phyloP scores from a whole-genome alignment of 2,329 filamentous ascomycete species.

The Hypoxylon rubiginosum region DNA sequence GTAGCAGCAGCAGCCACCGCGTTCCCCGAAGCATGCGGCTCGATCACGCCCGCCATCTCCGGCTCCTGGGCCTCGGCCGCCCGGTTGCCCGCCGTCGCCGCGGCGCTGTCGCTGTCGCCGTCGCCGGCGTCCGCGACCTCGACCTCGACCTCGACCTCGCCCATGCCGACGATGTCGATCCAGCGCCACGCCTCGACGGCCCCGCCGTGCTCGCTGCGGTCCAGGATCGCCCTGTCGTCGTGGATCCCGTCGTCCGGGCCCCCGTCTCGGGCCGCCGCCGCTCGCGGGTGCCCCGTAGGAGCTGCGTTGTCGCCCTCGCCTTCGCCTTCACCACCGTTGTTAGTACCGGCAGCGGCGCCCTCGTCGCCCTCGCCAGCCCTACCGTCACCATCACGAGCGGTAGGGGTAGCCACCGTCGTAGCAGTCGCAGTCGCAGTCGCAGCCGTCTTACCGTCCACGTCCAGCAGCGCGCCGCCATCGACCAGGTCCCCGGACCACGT shows the following conservation, averaged over 20 bases:
- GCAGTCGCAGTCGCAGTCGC: background rate
- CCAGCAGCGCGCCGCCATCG: conserved; percentile 59
- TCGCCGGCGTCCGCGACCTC: conserved; percentile 24
- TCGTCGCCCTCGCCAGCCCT: background rate
- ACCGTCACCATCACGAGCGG: background rate
- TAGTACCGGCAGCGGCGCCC: conserved; percentile 4
- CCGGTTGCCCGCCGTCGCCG: conserved; percentile 34
- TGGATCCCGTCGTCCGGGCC: conserved; percentile 50
- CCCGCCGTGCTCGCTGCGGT: conserved; percentile 55
- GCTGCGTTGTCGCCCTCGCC: conserved; percentile 34
- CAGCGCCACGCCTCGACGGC: conserved; percentile 64
- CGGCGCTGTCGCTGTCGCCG: no score
- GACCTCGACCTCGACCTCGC: no score
- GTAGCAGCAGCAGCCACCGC: background rate
- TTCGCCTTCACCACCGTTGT: conserved; percentile 54
- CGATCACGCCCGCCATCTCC: conserved; percentile 55
- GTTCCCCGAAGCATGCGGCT: conserved; percentile 44
- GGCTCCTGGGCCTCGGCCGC: conserved; percentile 49
- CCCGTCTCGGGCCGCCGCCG: conserved; percentile 25
- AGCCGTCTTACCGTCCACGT: conserved; percentile 18
- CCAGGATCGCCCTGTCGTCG: conserved; percentile 66
- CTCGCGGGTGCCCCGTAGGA: conserved; percentile 21
- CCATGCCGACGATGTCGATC: conserved; percentile 67
- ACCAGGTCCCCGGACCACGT: conserved; percentile 65
- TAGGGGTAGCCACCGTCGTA: background rate